phyloP scores from a whole-genome alignment of 1,284 basidiomycete species.

The Cutaneotrichosporon sp. region DNA sequence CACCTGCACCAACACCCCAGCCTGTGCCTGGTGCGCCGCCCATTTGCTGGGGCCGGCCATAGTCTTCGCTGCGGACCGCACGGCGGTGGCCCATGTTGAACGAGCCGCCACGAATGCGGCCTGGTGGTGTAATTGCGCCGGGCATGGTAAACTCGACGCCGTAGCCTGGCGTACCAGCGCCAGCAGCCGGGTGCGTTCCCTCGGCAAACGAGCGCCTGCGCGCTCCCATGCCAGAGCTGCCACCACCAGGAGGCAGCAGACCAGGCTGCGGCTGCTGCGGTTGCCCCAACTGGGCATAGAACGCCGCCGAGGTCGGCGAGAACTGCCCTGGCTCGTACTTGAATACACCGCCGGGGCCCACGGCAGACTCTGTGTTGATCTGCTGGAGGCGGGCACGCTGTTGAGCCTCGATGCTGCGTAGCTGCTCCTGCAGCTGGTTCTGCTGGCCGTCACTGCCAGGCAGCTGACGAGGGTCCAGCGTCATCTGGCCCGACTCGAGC shows the following conservation, averaged over 20 bases:
- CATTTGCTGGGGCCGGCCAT: constrained; percentile 20
- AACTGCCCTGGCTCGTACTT: constrained; percentile 36
- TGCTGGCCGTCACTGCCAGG: constrained; percentile 22
- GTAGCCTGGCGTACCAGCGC: constrained; percentile 44
- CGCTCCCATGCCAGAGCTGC: background rate
- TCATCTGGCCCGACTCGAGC: constrained; percentile 9
- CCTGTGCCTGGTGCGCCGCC: constrained; percentile 28
- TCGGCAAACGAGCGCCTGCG: constrained; percentile 34
- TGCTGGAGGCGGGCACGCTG: constrained; percentile 18
- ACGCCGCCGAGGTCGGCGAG: constrained; percentile 39
- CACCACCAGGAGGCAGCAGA: background rate
- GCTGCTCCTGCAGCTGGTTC: constrained; percentile 18
- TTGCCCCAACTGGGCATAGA: constrained; percentile 36
- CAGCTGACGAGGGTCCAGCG: constrained; percentile 37
- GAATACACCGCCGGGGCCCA: constrained; percentile 11
- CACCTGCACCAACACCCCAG: constrained; percentile 41
- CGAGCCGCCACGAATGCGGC: constrained; percentile 24
- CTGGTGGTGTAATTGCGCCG: constrained; percentile 18
- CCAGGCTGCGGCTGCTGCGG: background rate
- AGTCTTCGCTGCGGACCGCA: constrained; percentile 43
- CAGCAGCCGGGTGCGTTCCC: constrained; percentile 38
- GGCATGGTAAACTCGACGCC: constrained; percentile 35
- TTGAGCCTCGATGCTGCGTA: constrained; percentile 17
- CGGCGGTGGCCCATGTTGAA: constrained; percentile 32
- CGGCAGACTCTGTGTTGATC: constrained; percentile 15